Evolutionary conservation across 2,329 filamentous ascomycete species (phyloP), one percentile per base, ranked within the genome.

Genomic region (Alternaria sp.): DNA sequence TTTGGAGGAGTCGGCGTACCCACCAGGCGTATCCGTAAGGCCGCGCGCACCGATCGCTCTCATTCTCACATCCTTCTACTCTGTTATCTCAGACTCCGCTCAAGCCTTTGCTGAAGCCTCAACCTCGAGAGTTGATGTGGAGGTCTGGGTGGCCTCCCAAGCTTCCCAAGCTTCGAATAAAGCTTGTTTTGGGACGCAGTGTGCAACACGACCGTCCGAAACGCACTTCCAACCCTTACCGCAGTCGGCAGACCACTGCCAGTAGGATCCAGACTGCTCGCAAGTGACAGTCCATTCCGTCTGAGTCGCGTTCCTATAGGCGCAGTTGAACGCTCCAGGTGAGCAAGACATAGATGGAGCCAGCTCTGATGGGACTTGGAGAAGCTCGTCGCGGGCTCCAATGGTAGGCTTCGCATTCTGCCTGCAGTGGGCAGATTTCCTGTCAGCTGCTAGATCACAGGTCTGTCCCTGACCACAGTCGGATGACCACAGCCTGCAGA

Each of bases 231-330:
- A 28, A 26, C 3, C 21, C 23, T 43, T 25, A 37, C 46, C 47
- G 23, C 60, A 58, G 33, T 62, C 41, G 9, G 60, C n/a, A 5
- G 47, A 54, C 43, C 18, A 28, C 20, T 49, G 43, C 60, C 60
- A 63, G 28, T 30, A 12, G 18, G 26, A 6, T 26, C 59, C 59
- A 18, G 12, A 15, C 30, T 33, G 25, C n/a, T 57, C 47, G 47
- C 60, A 62, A 20, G 33, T 25, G 11, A 62, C n/a, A 30, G 46
- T 25, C 53, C 54, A 57, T 18, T 47, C 46, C 20, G 55, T 49
- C 20, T 12, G 14, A 4, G 44, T 58, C 21, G 4, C 21, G n/a
- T 37, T 23, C 1, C 5, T 33, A 25, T 28, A 41, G 3, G 41
- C 23, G 33, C 59, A 61, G 10, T 12, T 43, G n/a, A 46, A 61